Base-by-base conservation (phyloP, 257 asterid genomes). In the Ballota nigra region DNA sequence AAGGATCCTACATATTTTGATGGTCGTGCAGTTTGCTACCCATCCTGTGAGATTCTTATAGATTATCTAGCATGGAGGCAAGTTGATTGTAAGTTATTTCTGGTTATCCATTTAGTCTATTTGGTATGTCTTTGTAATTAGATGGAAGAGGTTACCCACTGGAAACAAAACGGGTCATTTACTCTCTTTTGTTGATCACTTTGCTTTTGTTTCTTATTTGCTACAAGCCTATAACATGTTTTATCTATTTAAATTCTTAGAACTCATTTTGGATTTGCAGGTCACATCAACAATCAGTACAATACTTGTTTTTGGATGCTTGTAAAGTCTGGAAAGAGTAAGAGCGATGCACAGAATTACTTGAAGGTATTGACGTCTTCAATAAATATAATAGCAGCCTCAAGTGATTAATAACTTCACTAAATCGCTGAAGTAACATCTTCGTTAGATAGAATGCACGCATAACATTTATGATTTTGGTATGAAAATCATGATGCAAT, bases 261-360 rank as follows among this genome's bases (percentile, higher is more conserved):
- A 28, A 33, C 24, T 26, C 34, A 8, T 49, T 68, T 75, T 31
- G 4, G 57, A 77, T 71, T 45, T 78, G 71, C 85, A 92, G 97
- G 97, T 68, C 98, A 93, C 77, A 93, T 91, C 69, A 93, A 90
- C 80, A 93, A 91, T 80, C 97, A 91, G 80, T 89, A 93, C 75
- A 93, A 93, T 71, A 83, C 96, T 75, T 88, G 98, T 81, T 91
- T 91, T 76, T 93, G 98, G 98, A 83, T 86, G 92, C 98, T 91
- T 51, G 97, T 93, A 20, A 89, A 93, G 75, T 90, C 91, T 18
- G 94, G 96, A 62, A 89, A 77, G 86, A 93, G 84, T 83, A 88
- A 84, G 82, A 79, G 80, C 49, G 92, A 86, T 58, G 89, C 98
- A 65, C 97, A 93, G 52, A 81, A 78, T 24, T 38, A 24, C 68